These are phyloP conservation scores for Pueraria montana DNA, from an alignment of 306 rosid genomes.

Conservation along the genomic window DNA sequence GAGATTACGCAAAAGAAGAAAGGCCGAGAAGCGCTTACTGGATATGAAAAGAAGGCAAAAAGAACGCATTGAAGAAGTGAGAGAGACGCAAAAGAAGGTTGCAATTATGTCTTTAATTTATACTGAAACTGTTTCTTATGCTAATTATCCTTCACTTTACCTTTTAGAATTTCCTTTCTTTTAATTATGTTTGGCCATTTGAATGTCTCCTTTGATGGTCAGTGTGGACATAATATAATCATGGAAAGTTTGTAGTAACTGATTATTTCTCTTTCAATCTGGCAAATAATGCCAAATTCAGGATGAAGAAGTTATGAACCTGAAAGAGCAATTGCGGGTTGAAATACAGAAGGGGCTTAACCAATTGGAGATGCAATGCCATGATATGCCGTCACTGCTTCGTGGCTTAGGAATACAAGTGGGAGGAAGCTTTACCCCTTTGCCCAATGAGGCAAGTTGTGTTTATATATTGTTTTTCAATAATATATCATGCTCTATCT, in stretches of 20 bases:
- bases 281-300: conserved; percentile 53
- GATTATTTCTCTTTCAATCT: conserved; percentile 37
- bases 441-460: conserved; percentile 69
- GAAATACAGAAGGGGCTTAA: conserved; percentile 74
- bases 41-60: conserved; percentile 89
- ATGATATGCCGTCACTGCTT: conserved; percentile 84
- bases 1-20: conserved; percentile 84
- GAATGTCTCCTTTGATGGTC: conserved; percentile 31
- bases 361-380: conserved; percentile 71
- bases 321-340: conserved; percentile 82
- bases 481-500: conserved; percentile 7
- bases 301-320: conserved; percentile 83
- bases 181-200: not conserved
- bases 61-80: conserved; percentile 92
- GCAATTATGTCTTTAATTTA: conserved; percentile 34
- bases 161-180: conserved; percentile 5
- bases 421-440: conserved; percentile 62
- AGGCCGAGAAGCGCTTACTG: conserved; percentile 75
- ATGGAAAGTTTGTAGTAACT: conserved; percentile 6
- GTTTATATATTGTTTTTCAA: conserved; percentile 31
- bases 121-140: conserved; percentile 1
- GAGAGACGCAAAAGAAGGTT: conserved; percentile 96
- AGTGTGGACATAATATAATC: not conserved
- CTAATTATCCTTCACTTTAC: conserved; percentile 36
- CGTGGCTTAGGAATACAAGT: conserved; percentile 85